Base-by-base conservation (phyloP, 768 basidiomycete species). In the Tricholoma hemisulphureum region DNA sequence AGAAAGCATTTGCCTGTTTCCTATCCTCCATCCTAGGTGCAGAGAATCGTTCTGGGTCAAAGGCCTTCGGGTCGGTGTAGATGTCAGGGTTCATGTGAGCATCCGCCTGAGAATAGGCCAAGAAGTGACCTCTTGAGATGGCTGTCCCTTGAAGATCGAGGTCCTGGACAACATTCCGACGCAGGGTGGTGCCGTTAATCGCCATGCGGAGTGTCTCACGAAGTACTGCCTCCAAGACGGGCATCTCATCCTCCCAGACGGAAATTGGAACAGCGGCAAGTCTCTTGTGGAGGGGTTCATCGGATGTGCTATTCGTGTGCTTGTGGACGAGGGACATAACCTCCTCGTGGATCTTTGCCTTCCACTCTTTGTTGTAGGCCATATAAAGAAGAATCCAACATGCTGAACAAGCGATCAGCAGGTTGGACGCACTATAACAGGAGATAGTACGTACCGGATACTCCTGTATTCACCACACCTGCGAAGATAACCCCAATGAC, bases 191-290 rank as follows among this genome's bases (percentile, higher is more conserved):
- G 1, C 63, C 68, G 4, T 64, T 67, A 16, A 67, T 14, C 1
- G 67, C 64, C 7, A 78, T 48, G 8, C 77, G 71, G 4, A 80
- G 61, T 0, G 77, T 78, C 58, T 79, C 77, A 11, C 75, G 71
- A 20, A 77, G 70, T 16, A 75, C 64, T 10, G 69, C 56, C 16
- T 78, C 76, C 28, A 78, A 18, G 14, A 65, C 61, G 5, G 77
- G 76, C 63, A 76, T 70, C 49, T 75, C 68, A 13, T 73, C 72
- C 58, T 79, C 77, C 77, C 77, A 79, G 18, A 70, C 75, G 1
- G 60, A 49, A 43, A 74, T 60, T 1, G 77, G 73, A 32, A 79
- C 69, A 6, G 63, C 26, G 1, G 74, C 57, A 10, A 79, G 70
- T 3, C 71, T 73, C 43, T 66, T 66, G 58, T 75, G 68, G 8